A percentile compares a stretch with the other conserved stretches of the same genome.
Evolutionary conservation across 2,329 filamentous ascomycete species (phyloP).

Genomic region (Lecanicillium sp.): DNA sequence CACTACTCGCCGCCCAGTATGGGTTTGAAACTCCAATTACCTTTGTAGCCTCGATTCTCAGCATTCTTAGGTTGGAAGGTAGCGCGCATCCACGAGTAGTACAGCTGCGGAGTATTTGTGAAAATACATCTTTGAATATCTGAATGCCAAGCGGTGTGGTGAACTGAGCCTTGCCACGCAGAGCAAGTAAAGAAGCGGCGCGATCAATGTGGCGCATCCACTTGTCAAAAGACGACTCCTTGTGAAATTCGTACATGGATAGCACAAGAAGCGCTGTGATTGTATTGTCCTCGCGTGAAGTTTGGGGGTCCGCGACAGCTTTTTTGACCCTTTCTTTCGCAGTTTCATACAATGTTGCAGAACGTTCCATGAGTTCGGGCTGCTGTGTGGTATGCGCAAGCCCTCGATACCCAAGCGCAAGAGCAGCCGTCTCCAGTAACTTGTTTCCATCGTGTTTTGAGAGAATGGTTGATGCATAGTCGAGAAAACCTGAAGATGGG

Average conservation of each 20-base stretch:
- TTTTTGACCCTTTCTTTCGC: conserved; percentile 8
- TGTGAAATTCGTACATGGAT: conserved; percentile 8
- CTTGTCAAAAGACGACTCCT: conserved; percentile 6
- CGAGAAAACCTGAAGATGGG: conserved; percentile 6
- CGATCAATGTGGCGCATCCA: conserved; percentile 10
- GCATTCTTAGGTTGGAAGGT: conserved; percentile 7
- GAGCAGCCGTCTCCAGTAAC: conserved; percentile 6
- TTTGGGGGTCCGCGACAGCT: conserved; percentile 5
- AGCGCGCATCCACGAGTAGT: conserved; percentile 5
- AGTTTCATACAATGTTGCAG: conserved; percentile 8
- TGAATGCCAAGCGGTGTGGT: conserved; percentile 3
- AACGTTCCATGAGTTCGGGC: conserved; percentile 8
- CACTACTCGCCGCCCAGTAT: conserved; percentile 8
- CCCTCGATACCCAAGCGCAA: conserved; percentile 8
- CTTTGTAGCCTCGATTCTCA: conserved; percentile 9
- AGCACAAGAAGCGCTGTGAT: conserved; percentile 8
- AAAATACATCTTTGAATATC: conserved; percentile 10
- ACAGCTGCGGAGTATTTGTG: conserved; percentile 7
- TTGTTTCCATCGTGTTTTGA: conserved; percentile 7
- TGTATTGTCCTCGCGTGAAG: conserved; percentile 8
- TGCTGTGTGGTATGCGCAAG: conserved; percentile 9
- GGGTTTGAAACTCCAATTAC: conserved; percentile 8
- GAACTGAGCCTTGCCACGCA: conserved; percentile 9
- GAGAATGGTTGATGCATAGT: conserved; percentile 7
- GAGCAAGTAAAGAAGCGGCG: conserved; percentile 7